These are phyloP conservation scores for Fomitopsis betulina DNA, from an alignment of 1,284 basidiomycete genomes.

Conservation along the genomic window DNA sequence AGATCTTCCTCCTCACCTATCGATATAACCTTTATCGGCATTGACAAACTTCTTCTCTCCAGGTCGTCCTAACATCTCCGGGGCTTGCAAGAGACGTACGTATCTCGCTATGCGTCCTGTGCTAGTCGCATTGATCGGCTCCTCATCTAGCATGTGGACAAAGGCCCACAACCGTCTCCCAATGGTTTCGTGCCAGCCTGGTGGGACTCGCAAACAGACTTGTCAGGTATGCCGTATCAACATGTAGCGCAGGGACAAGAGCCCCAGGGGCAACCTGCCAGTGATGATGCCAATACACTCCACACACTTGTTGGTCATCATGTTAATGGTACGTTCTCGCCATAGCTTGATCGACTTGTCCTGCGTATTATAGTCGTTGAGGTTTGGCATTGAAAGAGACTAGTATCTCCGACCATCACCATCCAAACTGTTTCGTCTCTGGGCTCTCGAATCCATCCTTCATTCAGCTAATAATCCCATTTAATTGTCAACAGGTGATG, in stretches of 20 bases:
- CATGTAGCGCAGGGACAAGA: slow-evolving; percentile 3
- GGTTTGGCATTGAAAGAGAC: too few species aligned
- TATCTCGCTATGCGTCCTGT: background rate
- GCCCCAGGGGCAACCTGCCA: background rate
- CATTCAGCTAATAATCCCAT: too few species aligned
- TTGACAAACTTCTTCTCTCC: background rate
- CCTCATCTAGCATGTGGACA: slow-evolving; percentile 26
- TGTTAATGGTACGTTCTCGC: background rate
- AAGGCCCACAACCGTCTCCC: slow-evolving; percentile 22
- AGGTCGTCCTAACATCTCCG: slow-evolving; percentile 63
- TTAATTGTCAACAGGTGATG: slow-evolving; percentile 6
- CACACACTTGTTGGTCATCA: background rate
- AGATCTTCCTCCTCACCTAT: too few species aligned
- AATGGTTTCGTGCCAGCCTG: slow-evolving; percentile 18
- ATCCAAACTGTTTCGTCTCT: too few species aligned
- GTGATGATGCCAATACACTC: background rate
- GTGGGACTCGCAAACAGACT: slow-evolving; percentile 22
- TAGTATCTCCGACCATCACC: too few species aligned
- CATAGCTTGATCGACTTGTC: background rate
- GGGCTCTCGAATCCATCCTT: too few species aligned
- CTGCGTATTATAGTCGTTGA: too few species aligned
- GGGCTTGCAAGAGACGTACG: slow-evolving; percentile 65
- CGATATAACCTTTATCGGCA: too few species aligned
- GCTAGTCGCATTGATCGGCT: background rate
- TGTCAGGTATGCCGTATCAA: slow-evolving; percentile 18